Evolutionary conservation across 2,329 filamentous ascomycete species (phyloP), one percentile per base, ranked within the genome.

Genomic region (Talaromyces sp.): DNA sequence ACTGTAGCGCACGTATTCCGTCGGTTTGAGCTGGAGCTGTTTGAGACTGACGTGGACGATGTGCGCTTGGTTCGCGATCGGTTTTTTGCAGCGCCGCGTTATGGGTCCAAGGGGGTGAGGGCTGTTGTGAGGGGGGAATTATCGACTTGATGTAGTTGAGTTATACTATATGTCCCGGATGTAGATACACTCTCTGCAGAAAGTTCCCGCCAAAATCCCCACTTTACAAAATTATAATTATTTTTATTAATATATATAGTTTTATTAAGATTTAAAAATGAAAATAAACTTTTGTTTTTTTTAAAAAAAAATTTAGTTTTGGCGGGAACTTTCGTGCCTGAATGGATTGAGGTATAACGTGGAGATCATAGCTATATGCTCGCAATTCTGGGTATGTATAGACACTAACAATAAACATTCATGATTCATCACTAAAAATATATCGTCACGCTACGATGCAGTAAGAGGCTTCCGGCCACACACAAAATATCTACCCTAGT

Each of bases 41-140:
- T 67, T 57, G 67, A 75, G 33, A 75, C 73, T 11, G 70, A 69
- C 3, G 55, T 65, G 4, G 68, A 70, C 13, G 73, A 75, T 51
- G 69, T 73, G 8, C 62, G 63, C 10, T 39, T 57, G 15, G 30
- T 49, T 8, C 28, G 42, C n/a, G 59, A 61, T 42, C 54, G 36
- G n/a, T 61, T 57, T 32, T 56, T 61, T 33, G 59, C 28, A 22
- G 52, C 52, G 25, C 52, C 58, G 13, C 51, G 39, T n/a, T 33
- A 44, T 44, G 32, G 51, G 15, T 60, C 58, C 5, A 32, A 13
- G 28, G 58, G 58, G 9, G 58, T 60, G 11, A 27, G 57, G 22
- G 47, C 36, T 53, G 15, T 22, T 52, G 47, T 53, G 15, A 39
- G 17, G 36, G 36, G 36, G 5, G 36, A 39, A 36, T 36, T 36